Base-by-base conservation (phyloP, 2,329 filamentous ascomycete species). In the Pseudocercospora macadamiae region DNA sequence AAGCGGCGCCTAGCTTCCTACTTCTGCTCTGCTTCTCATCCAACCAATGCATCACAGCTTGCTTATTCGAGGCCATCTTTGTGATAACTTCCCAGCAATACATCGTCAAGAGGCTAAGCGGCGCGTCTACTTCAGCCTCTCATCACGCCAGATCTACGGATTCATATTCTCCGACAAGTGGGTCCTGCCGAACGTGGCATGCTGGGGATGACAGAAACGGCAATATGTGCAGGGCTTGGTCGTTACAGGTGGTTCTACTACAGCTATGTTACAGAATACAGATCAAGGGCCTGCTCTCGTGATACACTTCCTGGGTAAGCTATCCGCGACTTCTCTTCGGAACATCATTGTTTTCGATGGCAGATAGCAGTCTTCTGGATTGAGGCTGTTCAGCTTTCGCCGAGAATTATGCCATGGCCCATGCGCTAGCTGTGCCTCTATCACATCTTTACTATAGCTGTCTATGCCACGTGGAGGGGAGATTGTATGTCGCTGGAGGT, bases 181-280 rank as follows among this genome's bases (percentile, higher is more conserved):
- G 42, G 47, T 30, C 26, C 28, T 30, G 16, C 47, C 47, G 26
- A 49, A 49, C 47, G 47, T 34, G 47, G 47, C 47, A 49, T 49
- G 47, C 47, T 34, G 26, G 47, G 26, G 16, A 49, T 53, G 51
- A 42, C 51, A 28, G 36, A 53, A 53, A 42, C 25, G 51, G 51
- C 51, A 42, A 39, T 39, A 16, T 53, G 51, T 32, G 25, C 51
- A 53, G 49, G 49, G 49, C 49, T n/a, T 53, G 23, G 32, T 37
- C 18, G 49, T 28, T 25, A 37, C 49, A 53, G 32, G 16, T 42
- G 23, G 39, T 47, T 47, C 21, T 47, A 47, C 42, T 47, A 47
- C 42, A 47, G 42, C 23, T 47, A 25, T 47, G 42, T 28, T 47
- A 28, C 42, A 47, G 14, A 47, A 25, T 47, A 21, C n/a, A 25